A percentile compares a stretch with the other conserved stretches of the same genome.
Evolutionary conservation across 306 rosid species (phyloP).

Genomic region (Lithocarpus polystachyus): DNA sequence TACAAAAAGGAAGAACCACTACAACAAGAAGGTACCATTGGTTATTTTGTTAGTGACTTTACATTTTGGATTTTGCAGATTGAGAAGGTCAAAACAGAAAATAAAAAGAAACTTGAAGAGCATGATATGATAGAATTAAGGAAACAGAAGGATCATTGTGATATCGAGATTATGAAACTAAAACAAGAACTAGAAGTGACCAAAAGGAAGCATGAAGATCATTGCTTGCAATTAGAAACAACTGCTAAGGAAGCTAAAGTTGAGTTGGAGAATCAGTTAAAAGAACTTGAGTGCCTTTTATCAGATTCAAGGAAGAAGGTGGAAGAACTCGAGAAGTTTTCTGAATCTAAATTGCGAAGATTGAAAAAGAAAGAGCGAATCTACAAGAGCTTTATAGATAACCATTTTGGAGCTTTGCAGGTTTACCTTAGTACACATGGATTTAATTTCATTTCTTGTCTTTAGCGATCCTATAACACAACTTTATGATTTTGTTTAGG

Average conservation of each 20-base stretch:
- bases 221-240: conserved; percentile 50
- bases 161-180: conserved; percentile 55
- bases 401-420: conserved; percentile 64
- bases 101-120: conserved; percentile 74
- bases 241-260: conserved; percentile 59
- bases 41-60: conserved; percentile 9
- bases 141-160: conserved; percentile 58
- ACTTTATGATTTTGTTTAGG: conserved; percentile 43
- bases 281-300: conserved; percentile 55
- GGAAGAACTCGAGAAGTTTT: conserved; percentile 66
- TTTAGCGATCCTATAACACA: conserved; percentile 13
- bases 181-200: conserved; percentile 62
- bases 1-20: neutral
- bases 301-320: conserved; percentile 60
- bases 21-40: conserved; percentile 1
- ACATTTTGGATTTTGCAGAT: conserved; percentile 40
- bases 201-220: conserved; percentile 56
- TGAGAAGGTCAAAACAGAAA: conserved; percentile 69
- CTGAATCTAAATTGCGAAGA: conserved; percentile 69
- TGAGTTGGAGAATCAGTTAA: conserved; percentile 55
- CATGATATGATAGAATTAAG: conserved; percentile 62
- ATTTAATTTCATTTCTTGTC: conserved; percentile 11
- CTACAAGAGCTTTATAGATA: conserved; percentile 51
- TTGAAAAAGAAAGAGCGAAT: conserved; percentile 77
- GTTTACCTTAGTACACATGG: conserved; percentile 39